Evolutionary conservation across 495 filamentous ascomycete species (phyloP), one percentile per base, ranked within the genome.

Genomic region (Lasiosphaeria miniovina): DNA sequence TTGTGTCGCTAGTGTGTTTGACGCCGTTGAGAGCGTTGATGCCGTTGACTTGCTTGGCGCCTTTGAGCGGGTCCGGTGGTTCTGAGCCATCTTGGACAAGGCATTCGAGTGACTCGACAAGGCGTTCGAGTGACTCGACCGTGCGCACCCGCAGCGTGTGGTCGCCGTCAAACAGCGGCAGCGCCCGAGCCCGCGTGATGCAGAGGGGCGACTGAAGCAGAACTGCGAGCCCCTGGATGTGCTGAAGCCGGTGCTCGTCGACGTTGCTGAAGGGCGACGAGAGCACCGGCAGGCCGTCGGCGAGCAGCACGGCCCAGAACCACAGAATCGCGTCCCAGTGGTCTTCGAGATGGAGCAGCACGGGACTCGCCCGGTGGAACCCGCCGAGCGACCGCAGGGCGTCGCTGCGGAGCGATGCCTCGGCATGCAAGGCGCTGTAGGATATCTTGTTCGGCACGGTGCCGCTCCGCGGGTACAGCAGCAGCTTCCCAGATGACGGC

Each of bases 281-380:
- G 32, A 79, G 64, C 24, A 67, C 75, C 10, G 79, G 80, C 8
- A 79, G 54, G 10, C 62, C 70, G 3, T 73, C 72, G 11, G 77
- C 74, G 7, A 68, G 56, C 7, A 76, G 53, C 14, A 76, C 70
- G 12, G 75, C 68, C 79, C 78, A 83, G 59, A 80, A 75, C 75
- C 72, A 83, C 4, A 67, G 17, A 4, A 81, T 73, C 2, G 56
- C 64, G 24, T 80, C 73, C 58, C 59, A 52, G 36, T 79, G 73
- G 36, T 70, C 66, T 12, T 76, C 67, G 6, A 78, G 62, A 59
- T 81, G 75, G 9, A 80, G 64, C 8, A 78, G 65, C 50, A 77
- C 48, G 36, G 36, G 6, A 14, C 12, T 24, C 24, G 24, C 2
- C 24, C 24, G 24, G 24, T 24, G 24, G 24, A 24, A 24, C 2